Base-by-base conservation (phyloP, 208 protist species). In the Leishmania arabica region DNA sequence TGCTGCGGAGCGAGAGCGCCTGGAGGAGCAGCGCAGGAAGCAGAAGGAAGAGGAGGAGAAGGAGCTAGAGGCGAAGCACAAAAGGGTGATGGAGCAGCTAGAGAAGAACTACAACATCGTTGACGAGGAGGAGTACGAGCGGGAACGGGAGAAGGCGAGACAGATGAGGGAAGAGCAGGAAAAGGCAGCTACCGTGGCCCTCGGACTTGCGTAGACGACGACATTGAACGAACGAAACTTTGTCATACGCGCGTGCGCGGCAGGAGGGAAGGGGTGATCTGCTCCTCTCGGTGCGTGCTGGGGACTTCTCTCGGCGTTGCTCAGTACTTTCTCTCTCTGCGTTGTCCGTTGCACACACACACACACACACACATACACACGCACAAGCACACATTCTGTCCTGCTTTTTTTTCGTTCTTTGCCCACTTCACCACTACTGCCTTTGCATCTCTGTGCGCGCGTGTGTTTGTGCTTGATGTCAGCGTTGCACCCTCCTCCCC, bases 91-190 rank as follows among this genome's bases (percentile, higher is more conserved):
- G 64, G 82, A 89, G 84, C 75, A 85, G 68, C 88, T 92, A 40
- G 85, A 93, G 83, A 84, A 90, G 82, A 88, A 93, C 77, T 90
- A 92, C 82, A 82, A 88, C 77, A 88, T 90, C 37, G 89, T 92
- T 2, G 82, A 92, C 54, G 82, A 90, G 40, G 84, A 80, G n/a
- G 84, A 86, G 37, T 89, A 91, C 82, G 58, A 84, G 65, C 75
- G 80, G 78, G 84, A 89, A 54, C 65, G 75, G 2, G 75, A 86
- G 86, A 80, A 87, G 68, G 64, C 49, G 72, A 58, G 82, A 51
- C 81, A 89, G 79, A 84, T 88, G 49, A 84, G 76, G 79, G 84
- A 86, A 78, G 88, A 89, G 53, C 82, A 89, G 86, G 79, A 86
- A 27, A 68, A 24, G 75, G 84, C 78, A 45, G 77, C 56, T 34